Conservation (phyloP, 192 early-diverging fungal genomes). For the Coemansia sp. region DNA sequence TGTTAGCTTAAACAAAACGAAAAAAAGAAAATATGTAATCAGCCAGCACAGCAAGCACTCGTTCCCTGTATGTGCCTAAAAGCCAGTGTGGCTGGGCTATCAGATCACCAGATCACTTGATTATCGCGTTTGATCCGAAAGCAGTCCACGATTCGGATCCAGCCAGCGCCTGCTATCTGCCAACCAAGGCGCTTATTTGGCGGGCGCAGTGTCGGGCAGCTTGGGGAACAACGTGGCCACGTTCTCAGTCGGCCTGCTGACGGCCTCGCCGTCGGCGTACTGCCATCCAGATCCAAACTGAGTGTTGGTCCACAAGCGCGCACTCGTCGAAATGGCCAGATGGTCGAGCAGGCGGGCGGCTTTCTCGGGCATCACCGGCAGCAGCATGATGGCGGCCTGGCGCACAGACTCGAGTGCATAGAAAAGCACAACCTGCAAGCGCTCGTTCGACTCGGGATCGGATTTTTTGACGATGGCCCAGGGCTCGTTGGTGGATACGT, state of each 20-base stretch:
- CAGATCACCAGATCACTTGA: no score
- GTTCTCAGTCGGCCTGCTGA: not conserved
- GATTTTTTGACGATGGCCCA: slow-evolving; percentile 70
- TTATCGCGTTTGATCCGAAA: no score
- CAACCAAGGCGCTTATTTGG: no score
- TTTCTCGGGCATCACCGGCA: slow-evolving; percentile 85
- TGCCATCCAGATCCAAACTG: slow-evolving; percentile 61
- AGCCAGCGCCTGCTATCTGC: no score
- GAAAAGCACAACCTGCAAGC: slow-evolving; percentile 66
- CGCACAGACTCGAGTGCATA: slow-evolving; percentile 73
- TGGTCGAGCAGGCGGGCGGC: slow-evolving; percentile 61
- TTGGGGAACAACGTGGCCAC: slow-evolving; percentile 38
- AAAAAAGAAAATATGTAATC: no score
- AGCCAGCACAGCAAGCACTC: no score
- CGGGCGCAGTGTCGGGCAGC: no score
- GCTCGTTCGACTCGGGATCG: slow-evolving; percentile 20
- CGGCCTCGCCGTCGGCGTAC: not conserved
- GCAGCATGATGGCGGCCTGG: slow-evolving; percentile 67
- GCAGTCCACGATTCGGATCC: no score
- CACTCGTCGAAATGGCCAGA: slow-evolving; percentile 53
- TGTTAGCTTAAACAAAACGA: no score
- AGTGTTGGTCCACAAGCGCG: slow-evolving; percentile 61
- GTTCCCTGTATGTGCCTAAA: no score
- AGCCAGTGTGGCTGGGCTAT: no score
- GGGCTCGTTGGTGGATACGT: slow-evolving; percentile 69